A percentile compares a stretch with the other conserved stretches of the same genome.
phyloP scores from a whole-genome alignment of 352 stramenopile genomes.

The Halophytophthora batemanensis region DNA sequence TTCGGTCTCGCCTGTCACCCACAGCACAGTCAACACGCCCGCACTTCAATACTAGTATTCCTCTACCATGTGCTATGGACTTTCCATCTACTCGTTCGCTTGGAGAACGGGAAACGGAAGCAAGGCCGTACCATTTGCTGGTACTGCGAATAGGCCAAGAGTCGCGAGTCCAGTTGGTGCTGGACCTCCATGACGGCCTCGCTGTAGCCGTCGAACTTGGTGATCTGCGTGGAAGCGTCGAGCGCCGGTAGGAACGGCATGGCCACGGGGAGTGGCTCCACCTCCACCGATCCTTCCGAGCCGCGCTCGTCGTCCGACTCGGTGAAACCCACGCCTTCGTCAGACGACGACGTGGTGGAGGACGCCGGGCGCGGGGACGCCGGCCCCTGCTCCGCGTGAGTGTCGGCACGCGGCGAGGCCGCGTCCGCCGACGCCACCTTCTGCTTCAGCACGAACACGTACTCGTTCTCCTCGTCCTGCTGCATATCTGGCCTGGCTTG shows the following conservation, averaged over 20 bases:
- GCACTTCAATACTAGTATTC: not conserved
- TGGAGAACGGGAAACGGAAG: not conserved
- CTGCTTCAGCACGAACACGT: constrained; percentile 64
- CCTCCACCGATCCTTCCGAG: constrained; percentile 44
- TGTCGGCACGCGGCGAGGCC: constrained; percentile 25
- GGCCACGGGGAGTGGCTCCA: constrained; percentile 41
- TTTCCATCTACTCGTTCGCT: not conserved
- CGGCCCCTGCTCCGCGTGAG: constrained; percentile 26
- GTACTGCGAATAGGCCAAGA: constrained; percentile 84
- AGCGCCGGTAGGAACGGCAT: constrained; percentile 73
- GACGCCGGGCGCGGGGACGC: constrained; percentile 19
- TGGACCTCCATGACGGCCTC: constrained; percentile 76
- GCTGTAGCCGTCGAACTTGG: constrained; percentile 74
- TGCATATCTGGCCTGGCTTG: not conserved
- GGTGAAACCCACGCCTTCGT: constrained; percentile 27
- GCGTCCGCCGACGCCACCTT: constrained; percentile 16
- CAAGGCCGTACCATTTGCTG: constrained; percentile 56
- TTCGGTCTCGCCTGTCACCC: constrained; percentile 43
- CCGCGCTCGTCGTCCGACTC: constrained; percentile 25
- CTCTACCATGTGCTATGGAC: not conserved
- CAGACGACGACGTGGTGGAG: constrained; percentile 26
- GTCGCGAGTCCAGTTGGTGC: constrained; percentile 67
- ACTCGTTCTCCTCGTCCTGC: constrained; percentile 55
- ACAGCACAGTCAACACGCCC: constrained; percentile 7
- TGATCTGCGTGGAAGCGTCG: constrained; percentile 85